Evolutionary conservation across 2,329 filamentous ascomycete species (phyloP), one percentile per base, ranked within the genome.

Genomic region (Colletotrichum orchidophilum): DNA sequence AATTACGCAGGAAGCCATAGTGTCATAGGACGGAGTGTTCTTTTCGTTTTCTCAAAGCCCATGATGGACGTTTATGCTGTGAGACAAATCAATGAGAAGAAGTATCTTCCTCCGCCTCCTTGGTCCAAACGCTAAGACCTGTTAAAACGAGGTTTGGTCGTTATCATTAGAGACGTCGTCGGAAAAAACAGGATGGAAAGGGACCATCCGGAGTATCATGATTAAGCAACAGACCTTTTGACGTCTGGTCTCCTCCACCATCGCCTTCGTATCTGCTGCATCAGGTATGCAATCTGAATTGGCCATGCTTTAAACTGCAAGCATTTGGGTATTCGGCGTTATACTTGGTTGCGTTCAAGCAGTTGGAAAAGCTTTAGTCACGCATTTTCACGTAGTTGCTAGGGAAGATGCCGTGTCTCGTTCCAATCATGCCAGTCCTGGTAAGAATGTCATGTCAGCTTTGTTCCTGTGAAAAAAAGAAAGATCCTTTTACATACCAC

Each of bases 381-480:
- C 84, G 88, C 64, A 92, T 90, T 79, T 92, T 90, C 74, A 92
- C 90, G 73, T 92, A 92, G 79, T 92, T 92, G 81, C 94, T 96
- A 0, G 96, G 96, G 83, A 99, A 99, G 75, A 98, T 97, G 46
- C 96, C 96, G 66, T 95, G 93, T 75, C 91, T 89, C 74, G 91
- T 88, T 33, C 95, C 95, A 77, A 98, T 91, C 82, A 93, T 92
- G 29, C 96, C 96, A 21, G 96, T 98, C 96, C 91, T 93, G 75
- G 18, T 15, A 29, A 27, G 6, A 21, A 46, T 54, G 31, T 54
- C 29, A 46, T 54, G 31, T 54, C 29, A 65, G 39, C 13, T 55
- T 63, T 24, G 66, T 7, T 6, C 26, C 31, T 35, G 39, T 3
- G 29, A 55, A 59, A 18, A 7, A 6, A 49, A 13, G 24, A 54